phyloP scores from a whole-genome alignment of 2,329 filamentous ascomycete genomes.

The Alternaria sp. region DNA sequence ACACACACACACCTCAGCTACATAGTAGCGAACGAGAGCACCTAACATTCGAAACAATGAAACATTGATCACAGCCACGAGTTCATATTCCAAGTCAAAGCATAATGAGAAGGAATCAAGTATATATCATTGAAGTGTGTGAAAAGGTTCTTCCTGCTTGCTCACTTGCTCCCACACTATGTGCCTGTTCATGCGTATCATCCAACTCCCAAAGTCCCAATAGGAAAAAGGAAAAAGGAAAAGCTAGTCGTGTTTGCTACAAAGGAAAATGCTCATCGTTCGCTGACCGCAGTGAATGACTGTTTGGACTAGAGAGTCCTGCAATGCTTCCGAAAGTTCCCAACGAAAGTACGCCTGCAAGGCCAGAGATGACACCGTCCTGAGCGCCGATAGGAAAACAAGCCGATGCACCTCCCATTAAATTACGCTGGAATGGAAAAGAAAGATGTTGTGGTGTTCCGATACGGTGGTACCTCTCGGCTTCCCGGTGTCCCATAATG shows the following conservation, averaged over 20 bases:
- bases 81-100: background rate
- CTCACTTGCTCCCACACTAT: slow-evolving; percentile 4
- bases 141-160: slow-evolving; percentile 9
- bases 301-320: slow-evolving; percentile 10
- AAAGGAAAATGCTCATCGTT: slow-evolving; percentile 30
- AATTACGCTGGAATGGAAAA: slow-evolving; percentile 1
- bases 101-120: slow-evolving; percentile 17
- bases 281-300: slow-evolving; percentile 30
- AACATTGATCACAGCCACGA: background rate
- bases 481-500: background rate
- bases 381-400: background rate
- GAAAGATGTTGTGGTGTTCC: background rate
- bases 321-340: background rate
- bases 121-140: slow-evolving; percentile 47
- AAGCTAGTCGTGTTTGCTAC: slow-evolving; percentile 24
- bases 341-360: slow-evolving; percentile 1
- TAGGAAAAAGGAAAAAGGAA: slow-evolving; percentile 10
- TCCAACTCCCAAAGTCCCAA: slow-evolving; percentile 16
- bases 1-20: slow-evolving; percentile 12
- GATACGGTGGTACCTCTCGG: background rate
- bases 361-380: slow-evolving; percentile 3
- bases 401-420: background rate
- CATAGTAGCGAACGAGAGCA: slow-evolving; percentile 1
- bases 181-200: slow-evolving; percentile 13
- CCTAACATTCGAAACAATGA: background rate